phyloP scores from a whole-genome alignment of 169 alveolate species.

The Besnoitia besnoiti region DNA sequence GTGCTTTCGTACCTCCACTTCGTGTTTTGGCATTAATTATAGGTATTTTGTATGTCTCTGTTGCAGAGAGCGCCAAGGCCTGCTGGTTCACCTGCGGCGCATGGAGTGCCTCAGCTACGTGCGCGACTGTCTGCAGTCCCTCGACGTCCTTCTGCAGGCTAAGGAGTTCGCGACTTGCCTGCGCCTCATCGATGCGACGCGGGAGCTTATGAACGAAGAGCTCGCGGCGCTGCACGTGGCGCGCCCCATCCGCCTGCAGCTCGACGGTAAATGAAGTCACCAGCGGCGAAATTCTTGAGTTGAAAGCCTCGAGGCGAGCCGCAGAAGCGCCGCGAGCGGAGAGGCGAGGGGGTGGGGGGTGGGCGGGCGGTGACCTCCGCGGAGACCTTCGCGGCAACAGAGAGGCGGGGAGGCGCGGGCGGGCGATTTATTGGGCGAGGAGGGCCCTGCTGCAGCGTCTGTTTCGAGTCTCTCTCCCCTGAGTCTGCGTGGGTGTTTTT shows the following conservation, averaged over 20 bases:
- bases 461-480: background rate
- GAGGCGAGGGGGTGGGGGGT: too few relatives aligned
- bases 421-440: background rate
- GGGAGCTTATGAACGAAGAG: background rate
- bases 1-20: background rate
- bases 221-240: slow-evolving; percentile 10
- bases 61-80: slow-evolving; percentile 27
- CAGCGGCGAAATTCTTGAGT: too few relatives aligned
- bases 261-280: too few relatives aligned
- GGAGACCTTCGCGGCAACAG: too few relatives aligned
- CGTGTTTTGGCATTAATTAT: too few relatives aligned
- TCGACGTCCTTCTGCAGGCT: slow-evolving; percentile 12
- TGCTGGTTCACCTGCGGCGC: background rate
- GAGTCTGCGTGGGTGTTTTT: background rate
- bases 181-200: slow-evolving; percentile 3
- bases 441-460: background rate
- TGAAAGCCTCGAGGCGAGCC: too few relatives aligned
- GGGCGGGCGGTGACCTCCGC: too few relatives aligned
- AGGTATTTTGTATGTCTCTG: background rate
- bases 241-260: slow-evolving; percentile 20
- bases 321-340: too few relatives aligned
- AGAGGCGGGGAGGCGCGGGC: too few relatives aligned
- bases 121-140: slow-evolving; percentile 22
- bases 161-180: slow-evolving; percentile 2
- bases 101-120: slow-evolving; percentile 16